Base-by-base conservation (phyloP, 2,329 filamentous ascomycete genomes). In the Lomentospora prolificans region DNA sequence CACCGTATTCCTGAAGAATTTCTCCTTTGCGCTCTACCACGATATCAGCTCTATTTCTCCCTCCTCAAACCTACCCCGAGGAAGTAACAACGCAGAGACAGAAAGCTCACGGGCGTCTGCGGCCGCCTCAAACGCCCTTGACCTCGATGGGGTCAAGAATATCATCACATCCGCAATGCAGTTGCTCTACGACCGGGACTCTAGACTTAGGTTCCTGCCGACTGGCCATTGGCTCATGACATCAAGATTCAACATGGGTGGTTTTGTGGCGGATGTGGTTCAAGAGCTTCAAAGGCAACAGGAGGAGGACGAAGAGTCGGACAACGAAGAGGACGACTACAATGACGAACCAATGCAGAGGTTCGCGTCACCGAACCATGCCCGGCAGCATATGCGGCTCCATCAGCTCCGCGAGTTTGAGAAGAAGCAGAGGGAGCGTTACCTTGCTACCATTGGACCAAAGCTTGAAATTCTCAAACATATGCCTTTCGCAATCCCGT, bases 401-500 rank as follows among this genome's bases (percentile, higher is more conserved):
- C 86, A 91, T 64, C 74, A 75, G 55, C 68, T 87, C 48, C 80
- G 77, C 39, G 80, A 84, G 60, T 83, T 89, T 63, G 80, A 83
- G 60, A 84, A 83, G 64, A 77, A 80, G 5, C 84, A 84, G 46
- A 78, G 85, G 36, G 84, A 85, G 61, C 84, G 88, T 60, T 81
- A 88, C 58, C 72, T 95, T 24, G 88, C 91, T 51, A 80, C 86
- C 12, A 83, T 96, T 58, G 89, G 87, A 0, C 92, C 94, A 0
- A 86, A 92, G 61, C 75, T 96, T 8, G 91, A 96, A 65, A 88
- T 99, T 4, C 71, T 99, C 53, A 86, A 94, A 61, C 95, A 97
- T 64, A 95, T 99, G 85, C 94, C 94, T 0, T 99, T 97, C 67
- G 88, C 92, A 61, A 94, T 99, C 48, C 94, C 92, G 0, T 99